Percentiles rank a stretch among this genome's conserved stretches.
phyloP scores from a whole-genome alignment of 2,329 filamentous ascomycete genomes.

The Fusarium sororula region DNA sequence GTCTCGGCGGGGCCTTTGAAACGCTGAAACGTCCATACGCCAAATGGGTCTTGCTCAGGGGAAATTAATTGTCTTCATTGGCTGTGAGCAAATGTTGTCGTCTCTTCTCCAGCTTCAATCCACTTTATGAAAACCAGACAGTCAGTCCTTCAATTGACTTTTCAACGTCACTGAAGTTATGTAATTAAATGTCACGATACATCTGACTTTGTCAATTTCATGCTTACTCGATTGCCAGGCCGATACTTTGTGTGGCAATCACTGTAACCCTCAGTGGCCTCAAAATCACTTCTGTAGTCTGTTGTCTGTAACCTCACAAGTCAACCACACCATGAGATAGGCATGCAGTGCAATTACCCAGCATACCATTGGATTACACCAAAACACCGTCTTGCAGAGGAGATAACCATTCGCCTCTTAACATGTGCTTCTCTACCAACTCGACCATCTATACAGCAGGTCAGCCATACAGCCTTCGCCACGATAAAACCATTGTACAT shows the following conservation, averaged over 20 bases:
- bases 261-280: conserved; percentile 4
- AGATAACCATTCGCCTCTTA: background rate
- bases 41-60: conserved; percentile 27
- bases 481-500: conserved; percentile 18
- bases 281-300: background rate
- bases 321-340: conserved; percentile 1
- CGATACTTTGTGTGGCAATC: background rate
- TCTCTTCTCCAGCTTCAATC: background rate
- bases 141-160: background rate
- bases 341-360: conserved; percentile 23
- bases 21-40: conserved; percentile 25
- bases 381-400: background rate
- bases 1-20: conserved; percentile 6
- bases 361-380: conserved; percentile 9
- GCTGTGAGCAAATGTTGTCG: background rate
- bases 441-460: background rate
- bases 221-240: background rate
- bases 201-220: background rate
- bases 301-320: background rate
- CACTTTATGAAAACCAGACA: background rate
- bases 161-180: background rate
- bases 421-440: conserved; percentile 3
- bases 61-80: conserved; percentile 13
- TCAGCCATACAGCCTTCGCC: conserved; percentile 28
- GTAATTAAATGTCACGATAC: background rate